Conservation (phyloP, 306 rosid species). For the Comarum palustre region DNA sequence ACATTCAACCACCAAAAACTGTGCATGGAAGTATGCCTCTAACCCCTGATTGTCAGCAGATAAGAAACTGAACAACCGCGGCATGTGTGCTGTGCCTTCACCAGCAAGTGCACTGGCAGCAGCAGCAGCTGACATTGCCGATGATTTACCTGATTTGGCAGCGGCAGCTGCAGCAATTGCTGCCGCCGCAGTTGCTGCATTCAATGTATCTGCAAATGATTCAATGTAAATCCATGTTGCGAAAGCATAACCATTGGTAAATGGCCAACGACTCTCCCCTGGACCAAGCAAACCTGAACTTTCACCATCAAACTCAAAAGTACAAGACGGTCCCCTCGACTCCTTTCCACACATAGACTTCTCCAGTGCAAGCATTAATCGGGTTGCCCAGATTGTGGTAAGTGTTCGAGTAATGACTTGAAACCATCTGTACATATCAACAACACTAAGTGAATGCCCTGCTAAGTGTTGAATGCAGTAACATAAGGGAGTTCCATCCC, state of each 20-base stretch:
- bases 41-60: constrained; percentile 94
- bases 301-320: constrained; percentile 98
- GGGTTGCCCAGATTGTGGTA: constrained; percentile 71
- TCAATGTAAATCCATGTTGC: constrained; percentile 98
- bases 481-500: constrained; percentile 95
- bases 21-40: constrained; percentile 99
- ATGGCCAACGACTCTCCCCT: constrained; percentile 98
- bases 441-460: constrained; percentile 80
- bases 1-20: constrained; percentile 91
- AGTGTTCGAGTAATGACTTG: constrained; percentile 72
- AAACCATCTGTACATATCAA: constrained; percentile 81
- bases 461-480: constrained; percentile 90
- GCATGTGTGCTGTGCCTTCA: constrained; percentile 98
- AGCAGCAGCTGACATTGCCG: constrained; percentile 99
- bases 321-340: constrained; percentile 81
- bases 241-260: constrained; percentile 86
- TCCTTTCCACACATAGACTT: constrained; percentile 87
- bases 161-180: constrained; percentile 99
- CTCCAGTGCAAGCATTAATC: constrained; percentile 81
- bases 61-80: constrained; percentile 87
- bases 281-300: constrained; percentile 99
- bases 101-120: constrained; percentile 99
- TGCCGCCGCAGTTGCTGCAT: constrained; percentile 97
- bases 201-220: constrained; percentile 93
- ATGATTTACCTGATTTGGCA: constrained; percentile 90